Conservation (phyloP, 169 alveolate species). For the Babesia gibsoni region DNA sequence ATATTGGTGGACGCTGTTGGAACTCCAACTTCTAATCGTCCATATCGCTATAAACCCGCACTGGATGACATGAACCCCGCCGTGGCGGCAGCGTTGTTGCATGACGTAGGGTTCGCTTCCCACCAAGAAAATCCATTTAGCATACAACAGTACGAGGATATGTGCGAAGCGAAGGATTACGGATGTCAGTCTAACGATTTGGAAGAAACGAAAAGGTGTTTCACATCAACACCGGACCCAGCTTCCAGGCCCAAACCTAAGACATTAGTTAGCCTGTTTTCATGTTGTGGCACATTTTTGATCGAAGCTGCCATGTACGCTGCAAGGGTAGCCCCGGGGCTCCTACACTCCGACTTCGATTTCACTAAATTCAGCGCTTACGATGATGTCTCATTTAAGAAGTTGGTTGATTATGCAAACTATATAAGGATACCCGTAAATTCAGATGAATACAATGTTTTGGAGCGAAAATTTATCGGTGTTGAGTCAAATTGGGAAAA, state of each 20-base stretch:
- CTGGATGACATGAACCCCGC: conserved; percentile 63
- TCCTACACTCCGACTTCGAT: neutral
- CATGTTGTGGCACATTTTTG: conserved; percentile 50
- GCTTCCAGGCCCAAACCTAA: too few relatives aligned
- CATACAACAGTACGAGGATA: conserved; percentile 9
- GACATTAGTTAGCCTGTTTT: conserved; percentile 29
- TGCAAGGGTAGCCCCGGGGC: conserved; percentile 51
- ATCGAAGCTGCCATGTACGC: conserved; percentile 54
- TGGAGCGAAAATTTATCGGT: conserved; percentile 35
- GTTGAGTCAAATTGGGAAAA: conserved; percentile 60
- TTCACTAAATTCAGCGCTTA: conserved; percentile 10
- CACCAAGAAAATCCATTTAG: neutral
- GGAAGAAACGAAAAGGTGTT: too few relatives aligned
- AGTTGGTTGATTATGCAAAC: conserved; percentile 7
- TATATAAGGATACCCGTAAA: neutral
- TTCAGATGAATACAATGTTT: conserved; percentile 9
- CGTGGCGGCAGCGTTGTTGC: conserved; percentile 31
- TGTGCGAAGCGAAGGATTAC: neutral
- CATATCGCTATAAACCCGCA: conserved; percentile 43
- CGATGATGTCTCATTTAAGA: conserved; percentile 10
- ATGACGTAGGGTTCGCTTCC: conserved; percentile 40
- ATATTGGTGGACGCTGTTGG: conserved; percentile 49
- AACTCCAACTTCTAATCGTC: conserved; percentile 10
- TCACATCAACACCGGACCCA: too few relatives aligned
- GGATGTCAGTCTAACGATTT: neutral